Conservation (phyloP, 306 rosid species). For the Prunus persica region DNA sequence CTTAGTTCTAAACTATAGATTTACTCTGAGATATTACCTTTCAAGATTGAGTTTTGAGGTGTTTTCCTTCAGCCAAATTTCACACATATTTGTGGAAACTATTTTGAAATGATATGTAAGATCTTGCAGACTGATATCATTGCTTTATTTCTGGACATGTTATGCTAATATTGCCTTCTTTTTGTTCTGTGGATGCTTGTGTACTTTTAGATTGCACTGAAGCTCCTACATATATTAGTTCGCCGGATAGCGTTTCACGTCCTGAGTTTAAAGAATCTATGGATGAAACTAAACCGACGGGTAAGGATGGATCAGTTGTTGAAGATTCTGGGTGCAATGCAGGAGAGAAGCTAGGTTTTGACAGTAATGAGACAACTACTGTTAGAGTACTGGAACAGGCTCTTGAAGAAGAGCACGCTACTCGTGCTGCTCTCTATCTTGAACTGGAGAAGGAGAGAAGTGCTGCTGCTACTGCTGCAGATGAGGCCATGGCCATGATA, state of each 20-base stretch:
- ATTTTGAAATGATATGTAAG: background rate
- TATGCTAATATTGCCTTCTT: constrained; percentile 5
- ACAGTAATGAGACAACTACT: constrained; percentile 28
- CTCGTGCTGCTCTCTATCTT: constrained; percentile 33
- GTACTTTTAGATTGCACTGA: constrained; percentile 31
- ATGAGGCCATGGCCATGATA: constrained; percentile 63
- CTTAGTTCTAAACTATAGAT: background rate
- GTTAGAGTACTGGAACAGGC: constrained; percentile 38
- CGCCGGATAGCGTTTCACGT: constrained; percentile 9
- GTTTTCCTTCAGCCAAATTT: background rate
- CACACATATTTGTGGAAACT: background rate
- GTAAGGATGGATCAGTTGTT: constrained; percentile 17
- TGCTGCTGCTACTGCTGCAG: constrained; percentile 50
- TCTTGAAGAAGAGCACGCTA: constrained; percentile 42
- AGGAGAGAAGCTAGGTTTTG: constrained; percentile 17
- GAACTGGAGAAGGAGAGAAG: constrained; percentile 62
- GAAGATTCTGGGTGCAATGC: constrained; percentile 19
- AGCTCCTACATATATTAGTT: constrained; percentile 12
- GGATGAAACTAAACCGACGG: constrained; percentile 10
- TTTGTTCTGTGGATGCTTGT: constrained; percentile 17
- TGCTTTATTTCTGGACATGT: background rate
- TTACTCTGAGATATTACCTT: background rate
- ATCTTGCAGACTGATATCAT: background rate
- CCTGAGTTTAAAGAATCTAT: constrained; percentile 15
- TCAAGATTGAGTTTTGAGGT: background rate